These are phyloP conservation scores for Quercus lobata DNA, from an alignment of 331 rosid genomes.

Conservation along the genomic window DNA sequence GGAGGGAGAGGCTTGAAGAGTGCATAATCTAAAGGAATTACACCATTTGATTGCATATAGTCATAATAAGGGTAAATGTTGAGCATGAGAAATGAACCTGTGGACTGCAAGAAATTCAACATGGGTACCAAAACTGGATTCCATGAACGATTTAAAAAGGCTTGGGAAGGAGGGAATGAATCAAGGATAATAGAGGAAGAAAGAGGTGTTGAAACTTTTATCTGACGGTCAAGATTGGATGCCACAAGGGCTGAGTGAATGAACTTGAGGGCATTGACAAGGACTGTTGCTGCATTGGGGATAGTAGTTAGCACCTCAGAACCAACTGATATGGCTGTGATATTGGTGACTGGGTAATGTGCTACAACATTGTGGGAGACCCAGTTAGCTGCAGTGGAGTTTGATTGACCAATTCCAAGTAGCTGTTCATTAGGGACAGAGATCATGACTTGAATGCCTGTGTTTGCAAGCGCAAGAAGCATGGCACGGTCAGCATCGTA, in stretches of 20 bases:
- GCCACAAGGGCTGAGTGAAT: conserved; percentile 84
- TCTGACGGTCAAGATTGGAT: conserved; percentile 76
- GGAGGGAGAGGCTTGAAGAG: conserved; percentile 78
- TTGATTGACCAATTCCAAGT: conserved; percentile 83
- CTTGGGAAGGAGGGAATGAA: conserved; percentile 95
- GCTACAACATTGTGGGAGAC: conserved; percentile 83
- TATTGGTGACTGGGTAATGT: conserved; percentile 90
- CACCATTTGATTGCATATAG: conserved; percentile 80
- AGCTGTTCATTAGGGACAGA: conserved; percentile 83
- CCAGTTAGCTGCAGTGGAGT: conserved; percentile 91
- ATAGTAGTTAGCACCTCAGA: conserved; percentile 70
- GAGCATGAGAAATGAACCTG: conserved; percentile 69
- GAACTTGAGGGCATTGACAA: conserved; percentile 73
- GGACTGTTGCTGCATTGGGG: conserved; percentile 84
- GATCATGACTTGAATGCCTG: conserved; percentile 73
- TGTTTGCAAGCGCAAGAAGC: conserved; percentile 80
- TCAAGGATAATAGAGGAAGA: conserved; percentile 82
- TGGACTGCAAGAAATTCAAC: conserved; percentile 84
- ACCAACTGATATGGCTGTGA: conserved; percentile 84
- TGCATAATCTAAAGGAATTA: conserved; percentile 78
- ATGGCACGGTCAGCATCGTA: conserved; percentile 76
- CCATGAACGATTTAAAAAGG: conserved; percentile 70
- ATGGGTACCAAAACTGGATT: conserved; percentile 64
- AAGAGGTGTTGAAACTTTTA: conserved; percentile 86
- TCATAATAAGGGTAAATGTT: conserved; percentile 92